A percentile compares a stretch with the other conserved stretches of the same genome.
phyloP scores from a whole-genome alignment of 768 basidiomycete genomes.

The Panus rudis region DNA sequence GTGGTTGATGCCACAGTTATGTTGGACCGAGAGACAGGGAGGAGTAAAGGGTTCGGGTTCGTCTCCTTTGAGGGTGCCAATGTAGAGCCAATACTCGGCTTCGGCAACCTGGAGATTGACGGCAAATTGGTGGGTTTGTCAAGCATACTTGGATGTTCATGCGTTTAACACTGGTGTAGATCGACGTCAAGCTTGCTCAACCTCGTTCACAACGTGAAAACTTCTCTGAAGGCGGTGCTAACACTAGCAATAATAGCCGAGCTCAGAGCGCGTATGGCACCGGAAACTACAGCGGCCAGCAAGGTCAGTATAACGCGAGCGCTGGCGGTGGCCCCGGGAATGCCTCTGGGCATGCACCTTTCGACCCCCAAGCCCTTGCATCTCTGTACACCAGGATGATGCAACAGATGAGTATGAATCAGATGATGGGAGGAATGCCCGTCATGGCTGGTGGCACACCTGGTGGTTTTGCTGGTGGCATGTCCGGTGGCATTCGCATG shows the following conservation, averaged over 20 bases:
- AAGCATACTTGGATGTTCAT: neutral
- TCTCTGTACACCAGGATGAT: slow-evolving; percentile 95
- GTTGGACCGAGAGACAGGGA: slow-evolving; percentile 91
- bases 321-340: slow-evolving; percentile 24
- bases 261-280: slow-evolving; percentile 32
- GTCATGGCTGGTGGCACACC: slow-evolving; percentile 19
- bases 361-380: slow-evolving; percentile 90
- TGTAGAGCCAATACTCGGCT: slow-evolving; percentile 82
- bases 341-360: slow-evolving; percentile 62
- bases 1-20: slow-evolving; percentile 98
- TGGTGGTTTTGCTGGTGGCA: slow-evolving; percentile 25
- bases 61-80: slow-evolving; percentile 93
- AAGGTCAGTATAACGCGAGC: slow-evolving; percentile 10
- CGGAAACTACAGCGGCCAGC: slow-evolving; percentile 28
- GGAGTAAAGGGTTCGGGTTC: slow-evolving; percentile 97
- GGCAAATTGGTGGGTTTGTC: slow-evolving; percentile 77
- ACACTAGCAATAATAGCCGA: slow-evolving; percentile 15
- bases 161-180: slow-evolving; percentile 38
- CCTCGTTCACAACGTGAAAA: slow-evolving; percentile 77
- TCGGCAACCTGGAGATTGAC: slow-evolving; percentile 87
- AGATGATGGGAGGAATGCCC: slow-evolving; percentile 41
- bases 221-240: slow-evolving; percentile 40
- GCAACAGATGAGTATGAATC: slow-evolving; percentile 59
- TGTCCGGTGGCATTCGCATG: slow-evolving; percentile 27
- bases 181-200: slow-evolving; percentile 96